These are phyloP conservation scores for Hippophae rhamnoides DNA, from an alignment of 306 rosid species.

Conservation along the genomic window DNA sequence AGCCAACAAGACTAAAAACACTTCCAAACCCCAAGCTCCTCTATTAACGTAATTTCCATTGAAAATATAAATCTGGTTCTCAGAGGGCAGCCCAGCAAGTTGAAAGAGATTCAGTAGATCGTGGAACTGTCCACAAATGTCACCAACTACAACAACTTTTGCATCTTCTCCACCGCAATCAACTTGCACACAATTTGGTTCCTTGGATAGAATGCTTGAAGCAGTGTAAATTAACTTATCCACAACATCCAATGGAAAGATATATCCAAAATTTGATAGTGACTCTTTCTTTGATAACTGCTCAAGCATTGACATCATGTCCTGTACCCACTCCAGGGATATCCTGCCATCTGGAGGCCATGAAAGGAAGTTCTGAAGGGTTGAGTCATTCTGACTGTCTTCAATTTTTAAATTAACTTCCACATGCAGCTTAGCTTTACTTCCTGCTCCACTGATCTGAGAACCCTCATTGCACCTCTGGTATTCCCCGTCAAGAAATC, in stretches of 20 bases:
- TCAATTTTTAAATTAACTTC: constrained; percentile 32
- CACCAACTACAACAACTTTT: constrained; percentile 71
- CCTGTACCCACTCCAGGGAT: constrained; percentile 66
- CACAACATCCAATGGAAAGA: constrained; percentile 47
- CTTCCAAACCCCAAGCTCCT: constrained; percentile 87
- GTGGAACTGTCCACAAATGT: constrained; percentile 69
- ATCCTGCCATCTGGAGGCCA: constrained; percentile 66
- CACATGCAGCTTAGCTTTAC: constrained; percentile 24
- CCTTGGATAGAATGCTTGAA: constrained; percentile 45
- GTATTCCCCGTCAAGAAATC: constrained; percentile 10
- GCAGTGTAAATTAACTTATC: constrained; percentile 42
- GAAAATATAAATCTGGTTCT: constrained; percentile 61
- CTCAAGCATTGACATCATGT: constrained; percentile 52
- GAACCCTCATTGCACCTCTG: constrained; percentile 31
- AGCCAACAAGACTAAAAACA: constrained; percentile 65
- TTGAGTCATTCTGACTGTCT: constrained; percentile 36
- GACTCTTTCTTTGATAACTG: constrained; percentile 34
- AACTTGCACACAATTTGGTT: constrained; percentile 73
- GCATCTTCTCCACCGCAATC: constrained; percentile 54
- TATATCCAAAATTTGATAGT: constrained; percentile 41
- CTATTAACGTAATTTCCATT: constrained; percentile 77
- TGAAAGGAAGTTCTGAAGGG: constrained; percentile 31
- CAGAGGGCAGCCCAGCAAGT: constrained; percentile 62
- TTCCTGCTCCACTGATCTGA: constrained; percentile 26
- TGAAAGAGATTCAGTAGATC: constrained; percentile 58